These are phyloP conservation scores for Penicillium griseofulvum DNA, from an alignment of 2,329 filamentous ascomycete genomes.

Conservation along the genomic window DNA sequence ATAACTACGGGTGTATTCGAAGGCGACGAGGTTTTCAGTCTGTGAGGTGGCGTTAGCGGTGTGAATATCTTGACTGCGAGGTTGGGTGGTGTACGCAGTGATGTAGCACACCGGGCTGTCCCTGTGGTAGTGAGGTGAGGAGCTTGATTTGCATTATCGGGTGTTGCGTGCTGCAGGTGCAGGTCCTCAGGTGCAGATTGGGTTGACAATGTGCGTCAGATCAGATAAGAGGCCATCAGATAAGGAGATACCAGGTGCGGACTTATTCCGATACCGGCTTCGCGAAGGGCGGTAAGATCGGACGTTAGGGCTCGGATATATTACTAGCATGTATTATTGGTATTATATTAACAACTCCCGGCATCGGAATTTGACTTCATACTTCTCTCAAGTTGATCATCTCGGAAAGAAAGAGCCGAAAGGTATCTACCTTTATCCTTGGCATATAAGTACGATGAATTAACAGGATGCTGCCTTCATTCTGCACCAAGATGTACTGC, in stretches of 20 bases:
- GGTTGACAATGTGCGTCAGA: conserved; percentile 13
- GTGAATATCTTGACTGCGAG: background rate
- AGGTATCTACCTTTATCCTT: background rate
- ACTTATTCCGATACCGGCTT: background rate
- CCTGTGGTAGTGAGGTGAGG: conserved; percentile 16
- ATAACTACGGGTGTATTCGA: conserved; percentile 36
- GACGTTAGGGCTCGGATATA: conserved; percentile 4
- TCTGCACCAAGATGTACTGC: background rate
- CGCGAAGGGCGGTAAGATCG: background rate
- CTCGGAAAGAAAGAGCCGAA: background rate
- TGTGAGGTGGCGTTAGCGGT: conserved; percentile 14
- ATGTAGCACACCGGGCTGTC: conserved; percentile 23
- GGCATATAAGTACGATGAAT: background rate
- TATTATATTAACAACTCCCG: background rate
- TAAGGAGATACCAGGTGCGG: conserved; percentile 6
- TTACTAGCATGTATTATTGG: background rate
- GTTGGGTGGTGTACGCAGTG: conserved; percentile 17
- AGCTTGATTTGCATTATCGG: conserved; percentile 20
- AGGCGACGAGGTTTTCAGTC: conserved; percentile 37
- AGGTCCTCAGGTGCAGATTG: background rate
- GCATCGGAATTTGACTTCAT: background rate
- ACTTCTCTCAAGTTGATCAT: background rate
- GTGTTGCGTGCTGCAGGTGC: background rate
- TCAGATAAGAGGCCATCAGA: conserved; percentile 25
- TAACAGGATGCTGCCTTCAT: too few species aligned